These are phyloP conservation scores for Coleophoma eucalyptorum DNA, from an alignment of 2,329 filamentous ascomycete species.

Conservation along the genomic window DNA sequence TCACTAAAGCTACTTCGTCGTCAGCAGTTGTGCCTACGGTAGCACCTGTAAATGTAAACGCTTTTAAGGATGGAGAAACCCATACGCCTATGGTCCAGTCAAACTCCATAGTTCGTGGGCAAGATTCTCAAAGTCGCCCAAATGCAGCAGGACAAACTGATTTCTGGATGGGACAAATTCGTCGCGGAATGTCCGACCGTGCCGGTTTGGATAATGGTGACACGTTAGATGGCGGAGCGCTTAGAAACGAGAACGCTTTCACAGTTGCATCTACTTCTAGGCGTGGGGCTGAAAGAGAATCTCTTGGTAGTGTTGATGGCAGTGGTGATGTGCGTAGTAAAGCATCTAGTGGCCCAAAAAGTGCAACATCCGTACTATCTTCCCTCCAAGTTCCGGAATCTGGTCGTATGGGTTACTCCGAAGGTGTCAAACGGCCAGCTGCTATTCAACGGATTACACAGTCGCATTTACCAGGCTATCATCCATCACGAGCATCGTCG, in stretches of 20 bases:
- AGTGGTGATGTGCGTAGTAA: constrained; percentile 22
- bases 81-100: constrained; percentile 10
- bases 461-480: constrained; percentile 39
- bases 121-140: neutral
- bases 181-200: constrained; percentile 5
- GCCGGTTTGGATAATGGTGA: constrained; percentile 16
- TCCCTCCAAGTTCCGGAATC: constrained; percentile 25
- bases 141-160: neutral
- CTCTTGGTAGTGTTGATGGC: constrained; percentile 16
- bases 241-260: neutral
- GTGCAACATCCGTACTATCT: constrained; percentile 21
- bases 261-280: neutral
- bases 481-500: constrained; percentile 53
- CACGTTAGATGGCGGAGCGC: constrained; percentile 11
- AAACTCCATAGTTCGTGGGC: neutral
- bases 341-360: constrained; percentile 25
- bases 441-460: constrained; percentile 34
- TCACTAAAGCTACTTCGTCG: constrained; percentile 25
- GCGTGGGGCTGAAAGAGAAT: constrained; percentile 1
- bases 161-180: constrained; percentile 12
- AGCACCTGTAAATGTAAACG: constrained; percentile 45
- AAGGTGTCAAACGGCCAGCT: constrained; percentile 27
- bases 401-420: constrained; percentile 16
- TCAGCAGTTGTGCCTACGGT: constrained; percentile 33
- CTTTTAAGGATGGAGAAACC: constrained; percentile 43